Conservation (phyloP, 2,329 filamentous ascomycete genomes). For the Aspergillus ibericus region DNA sequence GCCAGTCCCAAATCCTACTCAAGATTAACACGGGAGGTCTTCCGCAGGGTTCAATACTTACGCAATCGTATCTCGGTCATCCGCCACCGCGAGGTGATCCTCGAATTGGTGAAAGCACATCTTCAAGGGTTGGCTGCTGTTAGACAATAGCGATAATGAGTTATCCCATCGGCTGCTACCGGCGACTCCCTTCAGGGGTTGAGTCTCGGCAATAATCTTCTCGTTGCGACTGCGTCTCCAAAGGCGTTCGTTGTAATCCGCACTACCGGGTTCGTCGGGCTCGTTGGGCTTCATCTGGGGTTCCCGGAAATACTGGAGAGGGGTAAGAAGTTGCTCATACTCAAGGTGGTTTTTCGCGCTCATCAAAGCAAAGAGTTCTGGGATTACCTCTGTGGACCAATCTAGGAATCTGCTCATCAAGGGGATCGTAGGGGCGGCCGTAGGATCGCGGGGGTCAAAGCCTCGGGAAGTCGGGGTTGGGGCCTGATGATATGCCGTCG, state of each 20-base stretch:
- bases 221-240: slow-evolving; percentile 95
- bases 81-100: slow-evolving; percentile 88
- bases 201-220: slow-evolving; percentile 84
- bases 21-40: slow-evolving; percentile 4
- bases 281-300: slow-evolving; percentile 97
- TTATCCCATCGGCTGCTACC: slow-evolving; percentile 85
- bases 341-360: slow-evolving; percentile 10
- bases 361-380: slow-evolving; percentile 18
- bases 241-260: slow-evolving; percentile 91
- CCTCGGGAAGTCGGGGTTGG: slow-evolving; percentile 76
- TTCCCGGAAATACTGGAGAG: slow-evolving; percentile 78
- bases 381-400: slow-evolving; percentile 77
- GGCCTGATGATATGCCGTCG: slow-evolving; percentile 72
- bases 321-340: slow-evolving; percentile 29
- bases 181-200: slow-evolving; percentile 87
- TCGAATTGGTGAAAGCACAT: slow-evolving; percentile 99
- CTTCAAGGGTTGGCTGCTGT: slow-evolving; percentile 82
- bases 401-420: slow-evolving; percentile 82
- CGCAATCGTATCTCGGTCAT: slow-evolving; percentile 85
- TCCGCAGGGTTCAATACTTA: slow-evolving; percentile 30
- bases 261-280: slow-evolving; percentile 91
- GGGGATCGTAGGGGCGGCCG: slow-evolving; percentile 65
- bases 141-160: slow-evolving; percentile 79
- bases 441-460: slow-evolving; percentile 64
- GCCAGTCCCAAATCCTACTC: slow-evolving; percentile 83